Evolutionary conservation across 805 yeast genomes (phyloP).

Genomic region (Suhomyces canberraensis): DNA sequence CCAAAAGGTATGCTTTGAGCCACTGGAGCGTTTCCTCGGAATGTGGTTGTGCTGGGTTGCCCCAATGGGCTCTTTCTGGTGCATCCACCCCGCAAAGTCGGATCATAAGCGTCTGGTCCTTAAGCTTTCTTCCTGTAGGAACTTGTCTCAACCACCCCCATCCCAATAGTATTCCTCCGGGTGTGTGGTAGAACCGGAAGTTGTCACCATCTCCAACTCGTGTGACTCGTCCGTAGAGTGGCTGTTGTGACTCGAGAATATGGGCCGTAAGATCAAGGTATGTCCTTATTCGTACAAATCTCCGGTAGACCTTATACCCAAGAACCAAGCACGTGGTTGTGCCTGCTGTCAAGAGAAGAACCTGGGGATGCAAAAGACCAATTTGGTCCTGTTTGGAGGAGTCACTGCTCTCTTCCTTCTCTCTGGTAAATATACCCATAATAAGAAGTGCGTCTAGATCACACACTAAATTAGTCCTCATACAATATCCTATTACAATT

Average conservation of each 20-base stretch:
- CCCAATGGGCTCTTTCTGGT: constrained; percentile 93
- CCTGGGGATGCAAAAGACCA: constrained; percentile 36
- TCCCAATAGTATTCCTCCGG: constrained; percentile 84
- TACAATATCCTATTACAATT: neutral
- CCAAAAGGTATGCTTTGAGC: constrained; percentile 64
- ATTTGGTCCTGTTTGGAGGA: neutral
- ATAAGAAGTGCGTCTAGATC: neutral
- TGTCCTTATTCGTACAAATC: constrained; percentile 33
- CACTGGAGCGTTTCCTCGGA: constrained; percentile 81
- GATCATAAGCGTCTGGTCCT: constrained; percentile 70
- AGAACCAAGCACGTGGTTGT: constrained; percentile 26
- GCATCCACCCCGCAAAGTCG: constrained; percentile 94
- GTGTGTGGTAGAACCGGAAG: constrained; percentile 87
- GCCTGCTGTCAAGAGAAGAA: constrained; percentile 35
- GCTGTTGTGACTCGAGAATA: constrained; percentile 25
- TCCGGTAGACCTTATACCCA: constrained; percentile 28
- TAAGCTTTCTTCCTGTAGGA: constrained; percentile 52
- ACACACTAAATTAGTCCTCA: neutral
- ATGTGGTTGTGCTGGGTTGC: constrained; percentile 86
- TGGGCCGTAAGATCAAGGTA: constrained; percentile 38
- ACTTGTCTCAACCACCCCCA: constrained; percentile 87
- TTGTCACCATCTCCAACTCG: constrained; percentile 96
- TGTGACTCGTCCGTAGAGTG: constrained; percentile 66
- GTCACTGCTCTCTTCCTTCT: neutral
- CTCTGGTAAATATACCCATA: neutral